Evolutionary conservation across 169 alveolate genomes (phyloP), one percentile per base, ranked within the genome.

Genomic region (Cytauxzoon felis): DNA sequence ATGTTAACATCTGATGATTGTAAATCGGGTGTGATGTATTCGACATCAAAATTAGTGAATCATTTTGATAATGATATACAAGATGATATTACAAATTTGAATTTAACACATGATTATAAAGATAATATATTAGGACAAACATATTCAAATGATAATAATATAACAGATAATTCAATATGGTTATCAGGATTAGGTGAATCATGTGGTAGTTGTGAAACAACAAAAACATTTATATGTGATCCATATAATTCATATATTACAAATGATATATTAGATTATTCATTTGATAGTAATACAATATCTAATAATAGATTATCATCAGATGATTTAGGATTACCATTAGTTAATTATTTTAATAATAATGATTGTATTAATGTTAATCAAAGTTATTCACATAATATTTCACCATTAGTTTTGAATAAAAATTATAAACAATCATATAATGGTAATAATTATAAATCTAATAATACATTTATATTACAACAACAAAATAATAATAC

Each of bases 131-230:
- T 56, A 4, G 36, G 61, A 8, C 45, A 52, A 13, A 52, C 51
- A 13, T 24, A 30, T 43, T 30, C 21, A 1, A 34, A 52, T 30
- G 30, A 52, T 43, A 29, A 52, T 23, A 24, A 50, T 24, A 24
- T 3, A 11, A 23, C 56, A 36, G 9, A 1, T 18, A 52, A 56
- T 19, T 40, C 29, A 2, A 40, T 11, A 23, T 56, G 66, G 66
- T 16, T 30, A 9, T 56, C 66, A n/a, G 66, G 65, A 16, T 11
- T 56, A 41, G 66, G 27, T n/a, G 66, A 56, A 16, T 56, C 66
- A 24, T 27, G 66, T 23, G 60, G 64, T 13, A 34, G 60, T 23
- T 42, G 66, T 11, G 54, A 56, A 3, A 40, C 34, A 40, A 8
- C 45, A 18, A 56, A 40, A 11, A 30, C 66, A 30, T 56, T 27